phyloP scores from a whole-genome alignment of 805 yeast species.

The Ogataea nitratoaversa region DNA sequence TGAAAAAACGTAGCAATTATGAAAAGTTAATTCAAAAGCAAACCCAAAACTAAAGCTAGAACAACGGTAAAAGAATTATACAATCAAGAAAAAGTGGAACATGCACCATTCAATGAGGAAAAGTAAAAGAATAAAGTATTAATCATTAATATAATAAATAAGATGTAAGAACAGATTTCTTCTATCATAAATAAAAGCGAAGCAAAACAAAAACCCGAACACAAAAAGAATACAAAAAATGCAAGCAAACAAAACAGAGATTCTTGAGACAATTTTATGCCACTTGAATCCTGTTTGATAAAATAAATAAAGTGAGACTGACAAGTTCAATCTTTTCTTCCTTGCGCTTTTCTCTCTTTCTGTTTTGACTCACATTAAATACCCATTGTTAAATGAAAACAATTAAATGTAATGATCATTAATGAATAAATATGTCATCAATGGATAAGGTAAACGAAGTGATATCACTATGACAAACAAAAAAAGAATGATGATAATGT shows the following conservation, averaged over 20 bases:
- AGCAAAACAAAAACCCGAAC: slow-evolving; percentile 2
- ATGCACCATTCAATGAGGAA: neutral
- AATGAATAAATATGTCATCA: no score
- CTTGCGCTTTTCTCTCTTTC: no score
- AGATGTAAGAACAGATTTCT: neutral
- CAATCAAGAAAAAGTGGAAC: neutral
- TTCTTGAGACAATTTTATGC: no score
- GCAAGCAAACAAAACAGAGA: neutral
- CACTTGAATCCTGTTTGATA: no score
- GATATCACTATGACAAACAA: neutral
- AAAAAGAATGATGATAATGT: neutral
- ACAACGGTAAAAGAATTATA: neutral
- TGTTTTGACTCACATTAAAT: no score
- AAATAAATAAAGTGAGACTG: no score
- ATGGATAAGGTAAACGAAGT: no score
- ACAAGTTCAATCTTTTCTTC: no score
- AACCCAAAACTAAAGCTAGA: neutral
- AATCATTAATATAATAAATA: neutral
- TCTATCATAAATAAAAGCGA: slow-evolving; percentile 1
- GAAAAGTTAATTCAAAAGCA: neutral
- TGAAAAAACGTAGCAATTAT: neutral
- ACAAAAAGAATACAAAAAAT: neutral
- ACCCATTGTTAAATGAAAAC: no score
- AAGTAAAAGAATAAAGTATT: slow-evolving; percentile 1
- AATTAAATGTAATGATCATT: neutral